Conservation (phyloP, 345 rosid species). For the Acer negundo region DNA sequence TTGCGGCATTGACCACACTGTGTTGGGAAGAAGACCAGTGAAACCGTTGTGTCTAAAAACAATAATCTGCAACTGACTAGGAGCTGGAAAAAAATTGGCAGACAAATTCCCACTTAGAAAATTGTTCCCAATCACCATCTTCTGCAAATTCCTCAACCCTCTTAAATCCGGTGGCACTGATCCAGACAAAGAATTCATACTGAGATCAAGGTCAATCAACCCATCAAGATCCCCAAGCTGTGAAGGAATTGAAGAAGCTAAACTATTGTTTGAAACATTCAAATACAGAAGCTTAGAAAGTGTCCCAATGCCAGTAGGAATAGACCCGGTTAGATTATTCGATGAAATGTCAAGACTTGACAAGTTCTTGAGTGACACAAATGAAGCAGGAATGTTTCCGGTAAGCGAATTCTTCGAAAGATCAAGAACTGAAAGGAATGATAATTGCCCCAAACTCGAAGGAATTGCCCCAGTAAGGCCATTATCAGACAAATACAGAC, state of each 20-base stretch:
- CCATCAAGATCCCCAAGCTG: constrained; percentile 66
- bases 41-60: constrained; percentile 56
- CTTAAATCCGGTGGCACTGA: constrained; percentile 58
- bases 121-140: constrained; percentile 59
- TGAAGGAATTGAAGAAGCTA: constrained; percentile 68
- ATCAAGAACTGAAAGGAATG: constrained; percentile 58
- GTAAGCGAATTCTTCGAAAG: constrained; percentile 61
- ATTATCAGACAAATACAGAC: constrained; percentile 65
- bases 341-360: constrained; percentile 71
- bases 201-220: constrained; percentile 81
- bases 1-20: constrained; percentile 59
- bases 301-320: constrained; percentile 61
- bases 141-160: constrained; percentile 64
- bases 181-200: constrained; percentile 69
- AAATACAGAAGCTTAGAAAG: constrained; percentile 56
- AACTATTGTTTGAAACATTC: constrained; percentile 74
- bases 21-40: constrained; percentile 54
- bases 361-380: constrained; percentile 58
- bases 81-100: constrained; percentile 45
- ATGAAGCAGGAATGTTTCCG: constrained; percentile 71
- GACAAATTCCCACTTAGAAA: constrained; percentile 58
- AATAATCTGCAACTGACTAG: constrained; percentile 61
- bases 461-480: constrained; percentile 63
- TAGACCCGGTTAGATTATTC: constrained; percentile 61
- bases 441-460: constrained; percentile 55